Conservation (phyloP, 2,329 filamentous ascomycete species). For the Thermomyces lanuginosus region DNA sequence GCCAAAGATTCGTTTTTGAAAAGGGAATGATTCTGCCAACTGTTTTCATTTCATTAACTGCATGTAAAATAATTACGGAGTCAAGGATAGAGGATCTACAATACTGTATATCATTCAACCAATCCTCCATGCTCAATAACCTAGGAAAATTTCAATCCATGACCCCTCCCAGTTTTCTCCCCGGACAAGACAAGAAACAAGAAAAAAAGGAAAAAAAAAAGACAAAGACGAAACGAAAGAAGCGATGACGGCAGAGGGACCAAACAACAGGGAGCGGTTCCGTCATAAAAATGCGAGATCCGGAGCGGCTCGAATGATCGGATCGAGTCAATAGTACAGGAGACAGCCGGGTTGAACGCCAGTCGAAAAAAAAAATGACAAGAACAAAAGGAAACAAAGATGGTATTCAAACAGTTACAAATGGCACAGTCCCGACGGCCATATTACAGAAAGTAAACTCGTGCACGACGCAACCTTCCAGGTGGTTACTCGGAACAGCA, state of each 20-base stretch:
- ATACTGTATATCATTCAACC: too few species aligned
- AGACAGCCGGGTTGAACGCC: too few species aligned
- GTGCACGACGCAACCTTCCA: too few species aligned
- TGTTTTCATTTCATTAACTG: neutral
- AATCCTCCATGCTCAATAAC: too few species aligned
- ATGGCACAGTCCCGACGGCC: conserved; percentile 4
- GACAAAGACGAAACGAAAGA: conserved; percentile 3
- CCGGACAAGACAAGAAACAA: conserved; percentile 10
- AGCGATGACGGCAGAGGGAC: conserved; percentile 5
- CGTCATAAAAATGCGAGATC: conserved; percentile 1
- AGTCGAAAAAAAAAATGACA: conserved; percentile 13
- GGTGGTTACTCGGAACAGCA: conserved; percentile 13
- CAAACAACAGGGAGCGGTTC: too few species aligned
- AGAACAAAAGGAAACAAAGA: conserved; percentile 8
- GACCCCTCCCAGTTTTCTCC: too few species aligned
- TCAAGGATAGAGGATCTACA: too few species aligned
- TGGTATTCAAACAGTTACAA: conserved; percentile 7
- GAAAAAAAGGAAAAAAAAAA: conserved; percentile 8
- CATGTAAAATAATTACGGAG: neutral
- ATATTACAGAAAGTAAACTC: too few species aligned
- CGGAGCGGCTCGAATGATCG: conserved; percentile 3
- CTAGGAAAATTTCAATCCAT: too few species aligned
- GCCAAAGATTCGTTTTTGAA: conserved; percentile 72
- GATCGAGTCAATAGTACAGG: too few species aligned
- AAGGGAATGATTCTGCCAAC: neutral